Evolutionary conservation across 345 rosid genomes (phyloP).

Genomic region (Gossypium rotundifolium): DNA sequence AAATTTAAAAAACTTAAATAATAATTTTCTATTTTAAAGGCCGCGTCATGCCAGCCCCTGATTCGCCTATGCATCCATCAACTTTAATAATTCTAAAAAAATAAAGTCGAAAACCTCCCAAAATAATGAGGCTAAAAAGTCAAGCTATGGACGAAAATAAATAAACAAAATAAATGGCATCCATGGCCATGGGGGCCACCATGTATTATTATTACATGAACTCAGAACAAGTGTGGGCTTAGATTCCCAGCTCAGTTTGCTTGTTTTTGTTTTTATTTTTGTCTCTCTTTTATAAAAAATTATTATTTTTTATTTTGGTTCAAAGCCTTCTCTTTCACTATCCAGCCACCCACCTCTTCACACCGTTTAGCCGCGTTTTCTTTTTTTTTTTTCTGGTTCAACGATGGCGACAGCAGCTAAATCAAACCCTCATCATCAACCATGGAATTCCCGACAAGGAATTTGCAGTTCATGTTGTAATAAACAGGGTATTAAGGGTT

Average conservation of each 20-base stretch:
- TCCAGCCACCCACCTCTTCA: constrained; percentile 6
- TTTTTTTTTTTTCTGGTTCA: neutral
- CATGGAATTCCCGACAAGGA: neutral
- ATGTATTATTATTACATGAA: neutral
- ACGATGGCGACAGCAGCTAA: neutral
- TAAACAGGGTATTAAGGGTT: neutral
- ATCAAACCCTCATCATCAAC: neutral
- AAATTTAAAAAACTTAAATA: no score
- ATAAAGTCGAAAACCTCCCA: neutral
- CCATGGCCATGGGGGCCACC: neutral
- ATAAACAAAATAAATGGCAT: neutral
- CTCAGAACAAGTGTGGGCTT: neutral
- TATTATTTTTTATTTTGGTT: neutral
- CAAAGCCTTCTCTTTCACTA: neutral
- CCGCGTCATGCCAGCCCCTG: no score
- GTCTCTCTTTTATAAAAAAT: neutral
- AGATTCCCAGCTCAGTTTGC: neutral
- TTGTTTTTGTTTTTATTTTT: neutral
- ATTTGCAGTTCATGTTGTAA: neutral
- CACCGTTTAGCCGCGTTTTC: constrained; percentile 9
- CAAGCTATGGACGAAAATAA: neutral
- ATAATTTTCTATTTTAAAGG: neutral
- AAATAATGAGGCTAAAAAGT: neutral
- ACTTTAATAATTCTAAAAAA: neutral
- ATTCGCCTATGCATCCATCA: neutral